Evolutionary conservation across 192 early-diverging fungal genomes (phyloP), one percentile per base, ranked within the genome.

Genomic region (Rhizophagus clarus): DNA sequence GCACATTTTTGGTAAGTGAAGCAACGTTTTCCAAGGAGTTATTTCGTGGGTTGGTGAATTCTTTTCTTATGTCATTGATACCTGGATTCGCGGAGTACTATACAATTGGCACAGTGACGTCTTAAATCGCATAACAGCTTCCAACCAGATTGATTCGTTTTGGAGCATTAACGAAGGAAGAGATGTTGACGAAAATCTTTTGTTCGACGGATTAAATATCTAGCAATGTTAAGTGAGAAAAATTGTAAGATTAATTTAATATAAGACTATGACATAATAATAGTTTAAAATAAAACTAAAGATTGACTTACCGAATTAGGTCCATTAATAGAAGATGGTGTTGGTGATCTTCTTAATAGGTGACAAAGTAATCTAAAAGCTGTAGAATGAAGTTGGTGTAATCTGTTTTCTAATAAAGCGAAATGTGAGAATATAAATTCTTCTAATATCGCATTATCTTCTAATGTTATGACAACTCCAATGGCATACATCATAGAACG

Each of bases 341-440:
- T 2, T 8, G 75, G 26, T 17, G 75, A 45, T 51, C 49, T 77
- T 24, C 20, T 34, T 10, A 77, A 34, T 2, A 45, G 15, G 26
- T 34, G 81, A 28, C 81, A 80, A 17, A 90, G 77, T 28, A 86
- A 61, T 68, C 85, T 84, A 42, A 88, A 80, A 34, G 85, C 86
- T 11, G 84, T 78, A 28, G 83, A 81, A 60, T 90, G 87, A 28
- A 90, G 85, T 72, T 90, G 89, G 66, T 90, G 89, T 24, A 90
- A 64, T 62, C 82, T 81, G 62, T 86, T 87, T 61, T 90, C 89
- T 60, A 90, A 83, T n/a, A 90, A 75, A 28, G 89, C 87, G 80
- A 88, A 90, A 72, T 90, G 89, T 12, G 89, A 90, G 69, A 90
- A 90, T 15, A 90, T 81, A 71, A 90, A 88, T 68, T 88, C 87